Percentiles rank a stretch among this genome's conserved stretches.
Evolutionary conservation across 257 asterid genomes (phyloP).

Genomic region (Galeopsis tetrahit): DNA sequence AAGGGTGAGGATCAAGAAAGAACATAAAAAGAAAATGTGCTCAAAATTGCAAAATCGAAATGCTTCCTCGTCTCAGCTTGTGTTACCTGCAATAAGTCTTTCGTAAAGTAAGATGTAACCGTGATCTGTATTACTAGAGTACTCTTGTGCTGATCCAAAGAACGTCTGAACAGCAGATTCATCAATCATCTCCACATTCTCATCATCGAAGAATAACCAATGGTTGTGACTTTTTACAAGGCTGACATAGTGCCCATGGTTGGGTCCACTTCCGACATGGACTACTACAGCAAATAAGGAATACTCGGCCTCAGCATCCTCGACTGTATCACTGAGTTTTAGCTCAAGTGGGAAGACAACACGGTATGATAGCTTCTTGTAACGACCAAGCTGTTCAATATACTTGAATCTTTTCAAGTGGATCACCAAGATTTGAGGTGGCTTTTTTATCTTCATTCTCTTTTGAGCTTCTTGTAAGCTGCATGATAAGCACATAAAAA

Average conservation of each 20-base stretch:
- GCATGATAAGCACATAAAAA: conserved; percentile 21
- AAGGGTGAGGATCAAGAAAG: conserved; percentile 35
- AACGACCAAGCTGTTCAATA: conserved; percentile 79
- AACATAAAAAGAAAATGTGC: conserved; percentile 25
- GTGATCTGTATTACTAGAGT: conserved; percentile 79
- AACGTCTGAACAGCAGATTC: conserved; percentile 88
- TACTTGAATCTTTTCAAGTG: conserved; percentile 83
- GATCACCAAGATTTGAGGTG: conserved; percentile 82
- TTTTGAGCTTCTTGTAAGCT: conserved; percentile 96
- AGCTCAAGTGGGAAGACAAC: conserved; percentile 90
- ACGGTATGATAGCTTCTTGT: conserved; percentile 80
- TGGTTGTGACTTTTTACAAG: conserved; percentile 90
- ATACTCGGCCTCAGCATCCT: conserved; percentile 81
- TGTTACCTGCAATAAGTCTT: conserved; percentile 47
- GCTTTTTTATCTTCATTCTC: conserved; percentile 86
- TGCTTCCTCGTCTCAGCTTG: conserved; percentile 49
- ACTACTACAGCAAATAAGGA: conserved; percentile 82
- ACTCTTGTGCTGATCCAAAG: conserved; percentile 88
- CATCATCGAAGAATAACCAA: conserved; percentile 87
- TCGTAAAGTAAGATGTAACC: conserved; percentile 86
- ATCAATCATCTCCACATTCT: conserved; percentile 85
- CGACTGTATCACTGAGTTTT: conserved; percentile 80
- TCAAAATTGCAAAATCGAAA: conserved; percentile 37
- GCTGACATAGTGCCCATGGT: conserved; percentile 93
- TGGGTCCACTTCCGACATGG: conserved; percentile 89